phyloP scores from a whole-genome alignment of 805 yeast genomes.

The Candida sphagnicola region DNA sequence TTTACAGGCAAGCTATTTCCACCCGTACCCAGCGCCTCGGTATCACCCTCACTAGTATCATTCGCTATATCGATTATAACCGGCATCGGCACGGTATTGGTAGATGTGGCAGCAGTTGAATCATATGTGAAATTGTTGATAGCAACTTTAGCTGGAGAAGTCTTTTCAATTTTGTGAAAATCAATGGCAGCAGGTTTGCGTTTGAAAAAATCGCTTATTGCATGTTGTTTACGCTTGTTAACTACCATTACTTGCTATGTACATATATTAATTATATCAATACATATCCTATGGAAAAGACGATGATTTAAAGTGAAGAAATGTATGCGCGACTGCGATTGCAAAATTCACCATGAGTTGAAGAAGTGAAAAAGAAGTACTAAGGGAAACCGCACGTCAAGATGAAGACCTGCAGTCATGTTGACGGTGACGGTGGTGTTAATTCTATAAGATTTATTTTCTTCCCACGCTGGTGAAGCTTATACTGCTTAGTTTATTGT shows the following conservation, averaged over 20 bases:
- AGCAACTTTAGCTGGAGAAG: background rate
- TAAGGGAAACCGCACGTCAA: background rate
- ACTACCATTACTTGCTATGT: background rate
- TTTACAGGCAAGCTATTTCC: too few species aligned
- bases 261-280: background rate
- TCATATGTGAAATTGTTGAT: background rate
- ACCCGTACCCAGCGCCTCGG: too few species aligned
- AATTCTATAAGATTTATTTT: background rate
- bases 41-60: too few species aligned
- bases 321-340: background rate
- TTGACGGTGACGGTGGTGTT: too few species aligned
- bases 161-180: background rate
- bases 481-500: constrained; percentile 2
- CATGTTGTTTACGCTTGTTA: constrained; percentile 3
- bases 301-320: too few species aligned
- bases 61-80: too few species aligned
- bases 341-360: background rate
- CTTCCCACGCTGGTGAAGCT: constrained; percentile 3
- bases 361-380: background rate
- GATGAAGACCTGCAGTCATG: background rate
- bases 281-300: background rate
- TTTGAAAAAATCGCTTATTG: constrained; percentile 6
- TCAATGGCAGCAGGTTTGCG: background rate
- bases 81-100: background rate
- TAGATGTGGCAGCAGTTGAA: background rate